Conservation (phyloP, 345 rosid genomes). For the Salix viminalis region DNA sequence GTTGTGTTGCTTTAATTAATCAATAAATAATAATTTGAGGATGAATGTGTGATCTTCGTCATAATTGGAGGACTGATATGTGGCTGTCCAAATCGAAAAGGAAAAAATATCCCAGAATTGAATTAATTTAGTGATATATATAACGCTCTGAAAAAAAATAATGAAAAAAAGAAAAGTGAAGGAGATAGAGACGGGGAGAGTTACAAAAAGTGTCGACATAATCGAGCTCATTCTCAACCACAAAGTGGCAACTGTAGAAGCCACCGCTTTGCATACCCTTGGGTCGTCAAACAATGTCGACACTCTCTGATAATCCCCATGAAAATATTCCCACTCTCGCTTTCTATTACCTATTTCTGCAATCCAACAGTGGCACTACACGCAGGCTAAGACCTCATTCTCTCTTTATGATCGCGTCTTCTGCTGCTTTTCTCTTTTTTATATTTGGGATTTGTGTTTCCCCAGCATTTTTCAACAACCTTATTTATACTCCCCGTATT, state of each 20-base stretch:
- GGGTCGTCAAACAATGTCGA: slow-evolving; percentile 5
- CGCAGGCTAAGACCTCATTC: neutral
- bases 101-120: no score
- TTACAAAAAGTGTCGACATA: slow-evolving; percentile 30
- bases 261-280: neutral
- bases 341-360: neutral
- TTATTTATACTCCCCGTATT: neutral
- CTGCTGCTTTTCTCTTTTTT: neutral
- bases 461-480: neutral
- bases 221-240: neutral
- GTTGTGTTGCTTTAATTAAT: no score
- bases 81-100: no score
- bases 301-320: neutral
- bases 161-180: neutral
- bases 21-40: no score
- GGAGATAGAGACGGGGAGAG: no score
- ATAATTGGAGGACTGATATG: no score
- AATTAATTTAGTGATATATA: neutral
- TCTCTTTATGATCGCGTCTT: neutral
- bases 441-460: neutral
- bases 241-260: neutral
- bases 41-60: no score
- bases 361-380: neutral
- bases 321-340: neutral
- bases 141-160: neutral